Evolutionary conservation across 805 yeast genomes (phyloP).

Genomic region (Barnettozyma salicaria): DNA sequence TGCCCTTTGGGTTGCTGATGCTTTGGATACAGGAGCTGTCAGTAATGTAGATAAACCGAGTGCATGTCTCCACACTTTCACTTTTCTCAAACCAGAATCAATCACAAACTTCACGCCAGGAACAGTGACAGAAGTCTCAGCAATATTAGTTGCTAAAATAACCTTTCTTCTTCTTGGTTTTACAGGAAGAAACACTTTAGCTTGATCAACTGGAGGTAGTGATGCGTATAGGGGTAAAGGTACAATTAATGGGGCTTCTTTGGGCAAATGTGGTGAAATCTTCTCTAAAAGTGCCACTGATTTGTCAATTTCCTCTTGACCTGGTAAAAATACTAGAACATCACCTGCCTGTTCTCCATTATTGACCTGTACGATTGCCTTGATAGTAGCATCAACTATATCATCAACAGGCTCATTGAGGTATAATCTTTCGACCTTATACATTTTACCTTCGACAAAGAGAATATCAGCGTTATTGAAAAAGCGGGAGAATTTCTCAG

Average conservation of each 20-base stretch:
- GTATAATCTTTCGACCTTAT: conserved; percentile 71
- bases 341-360: conserved; percentile 76
- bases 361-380: conserved; percentile 73
- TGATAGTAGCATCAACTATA: conserved; percentile 71
- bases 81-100: conserved; percentile 89
- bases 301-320: conserved; percentile 96
- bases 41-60: conserved; percentile 87
- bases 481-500: conserved; percentile 74
- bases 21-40: conserved; percentile 88
- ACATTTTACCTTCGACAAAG: conserved; percentile 86
- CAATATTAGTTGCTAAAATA: conserved; percentile 89
- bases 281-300: conserved; percentile 57
- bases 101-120: conserved; percentile 90
- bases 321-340: conserved; percentile 86
- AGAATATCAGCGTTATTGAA: conserved; percentile 77
- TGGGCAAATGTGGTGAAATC: conserved; percentile 60
- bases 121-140: conserved; percentile 96
- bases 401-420: conserved; percentile 65
- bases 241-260: conserved; percentile 66
- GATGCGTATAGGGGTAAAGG: conserved; percentile 93
- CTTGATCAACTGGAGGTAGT: conserved; percentile 77
- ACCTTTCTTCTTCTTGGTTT: conserved; percentile 72
- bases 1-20: conserved; percentile 90
- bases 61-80: conserved; percentile 91
- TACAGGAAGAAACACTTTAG: conserved; percentile 65